phyloP scores from a whole-genome alignment of 768 basidiomycete species.

The Macrocybe gigantea region DNA sequence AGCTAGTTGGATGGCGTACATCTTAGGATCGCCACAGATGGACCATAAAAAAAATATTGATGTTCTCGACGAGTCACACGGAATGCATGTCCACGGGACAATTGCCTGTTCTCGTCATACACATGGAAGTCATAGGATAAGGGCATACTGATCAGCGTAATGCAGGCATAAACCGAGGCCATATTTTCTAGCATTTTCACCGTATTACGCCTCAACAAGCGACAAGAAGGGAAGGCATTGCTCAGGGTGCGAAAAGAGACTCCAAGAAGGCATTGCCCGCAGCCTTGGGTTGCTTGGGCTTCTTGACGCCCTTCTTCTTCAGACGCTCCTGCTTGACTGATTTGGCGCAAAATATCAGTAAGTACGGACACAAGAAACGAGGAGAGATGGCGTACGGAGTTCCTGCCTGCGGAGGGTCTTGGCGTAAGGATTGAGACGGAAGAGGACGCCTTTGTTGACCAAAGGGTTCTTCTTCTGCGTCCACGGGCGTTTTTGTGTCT shows the following conservation, averaged over 20 bases:
- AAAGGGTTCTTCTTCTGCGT: slow-evolving; percentile 99
- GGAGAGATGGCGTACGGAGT: slow-evolving; percentile 54
- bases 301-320: slow-evolving; percentile 60
- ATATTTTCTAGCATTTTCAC: too few species aligned
- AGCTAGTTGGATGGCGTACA: too few species aligned
- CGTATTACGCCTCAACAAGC: too few species aligned
- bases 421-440: slow-evolving; percentile 98
- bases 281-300: slow-evolving; percentile 53
- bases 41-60: too few species aligned
- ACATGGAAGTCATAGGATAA: too few species aligned
- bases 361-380: background rate
- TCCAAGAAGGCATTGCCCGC: slow-evolving; percentile 82
- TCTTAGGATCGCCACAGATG: too few species aligned
- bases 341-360: slow-evolving; percentile 9
- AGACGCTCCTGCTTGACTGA: slow-evolving; percentile 77
- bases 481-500: slow-evolving; percentile 89
- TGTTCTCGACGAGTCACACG: too few species aligned
- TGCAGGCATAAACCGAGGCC: too few species aligned
- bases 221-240: background rate
- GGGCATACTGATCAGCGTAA: too few species aligned
- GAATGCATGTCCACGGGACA: too few species aligned
- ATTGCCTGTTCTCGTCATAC: too few species aligned
- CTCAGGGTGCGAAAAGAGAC: slow-evolving; percentile 81
- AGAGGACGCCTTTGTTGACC: slow-evolving; percentile 87
- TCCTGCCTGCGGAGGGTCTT: slow-evolving; percentile 90